phyloP scores from a whole-genome alignment of 1,284 basidiomycete genomes.

The Melampsora larici-populina region DNA sequence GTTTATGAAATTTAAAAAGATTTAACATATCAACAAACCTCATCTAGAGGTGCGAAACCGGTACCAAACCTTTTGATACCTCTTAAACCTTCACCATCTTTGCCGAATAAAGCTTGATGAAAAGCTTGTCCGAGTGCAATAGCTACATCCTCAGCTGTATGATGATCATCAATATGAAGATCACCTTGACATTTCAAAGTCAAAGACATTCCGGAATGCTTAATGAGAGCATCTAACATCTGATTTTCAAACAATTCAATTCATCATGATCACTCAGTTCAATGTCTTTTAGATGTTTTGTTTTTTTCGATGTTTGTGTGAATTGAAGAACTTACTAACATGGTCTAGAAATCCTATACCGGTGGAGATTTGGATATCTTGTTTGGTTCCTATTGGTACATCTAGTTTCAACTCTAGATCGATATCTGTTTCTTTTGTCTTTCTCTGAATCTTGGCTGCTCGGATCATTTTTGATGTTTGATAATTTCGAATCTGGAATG shows the following conservation, averaged over 20 bases:
- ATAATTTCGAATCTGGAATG: too few relatives aligned
- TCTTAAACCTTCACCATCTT: slow-evolving; percentile 59
- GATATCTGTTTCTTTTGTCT: slow-evolving; percentile 90
- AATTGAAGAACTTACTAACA: slow-evolving; percentile 57
- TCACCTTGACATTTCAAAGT: slow-evolving; percentile 89
- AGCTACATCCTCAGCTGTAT: slow-evolving; percentile 81
- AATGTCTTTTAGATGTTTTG: too few relatives aligned
- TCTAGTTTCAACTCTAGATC: slow-evolving; percentile 79
- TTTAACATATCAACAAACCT: slow-evolving; percentile 59
- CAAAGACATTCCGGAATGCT: slow-evolving; percentile 62
- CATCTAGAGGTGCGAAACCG: slow-evolving; percentile 93
- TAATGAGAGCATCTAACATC: slow-evolving; percentile 54
- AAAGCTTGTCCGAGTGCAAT: slow-evolving; percentile 68
- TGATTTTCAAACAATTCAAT: slow-evolving; percentile 26
- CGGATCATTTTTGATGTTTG: slow-evolving; percentile 46
- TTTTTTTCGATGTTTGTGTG: too few relatives aligned
- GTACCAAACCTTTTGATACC: slow-evolving; percentile 95
- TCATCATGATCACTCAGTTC: background rate
- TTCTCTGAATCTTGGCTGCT: slow-evolving; percentile 71
- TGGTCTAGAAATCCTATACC: slow-evolving; percentile 99
- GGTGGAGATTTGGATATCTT: slow-evolving; percentile 81
- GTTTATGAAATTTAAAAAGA: background rate
- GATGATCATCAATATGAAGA: slow-evolving; percentile 97
- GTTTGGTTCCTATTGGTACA: slow-evolving; percentile 64
- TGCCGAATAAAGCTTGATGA: slow-evolving; percentile 87